Evolutionary conservation across 176 grass and related monocot genomes (phyloP).

Genomic region (Echinochloa phyllopogon): DNA sequence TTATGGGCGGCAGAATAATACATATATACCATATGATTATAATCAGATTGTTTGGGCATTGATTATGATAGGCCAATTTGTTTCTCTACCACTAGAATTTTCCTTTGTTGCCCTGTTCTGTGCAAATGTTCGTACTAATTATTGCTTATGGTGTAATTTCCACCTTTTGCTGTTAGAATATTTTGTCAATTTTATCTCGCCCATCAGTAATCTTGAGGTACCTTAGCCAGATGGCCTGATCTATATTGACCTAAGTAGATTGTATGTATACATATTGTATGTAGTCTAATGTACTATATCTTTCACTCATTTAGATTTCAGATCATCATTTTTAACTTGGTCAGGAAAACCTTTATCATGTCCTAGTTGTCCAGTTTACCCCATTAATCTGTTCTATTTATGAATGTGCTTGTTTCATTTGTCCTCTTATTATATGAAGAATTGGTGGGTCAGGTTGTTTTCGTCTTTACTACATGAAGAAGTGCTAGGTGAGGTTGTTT

Average conservation of each 20-base stretch:
- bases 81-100: conserved; percentile 1
- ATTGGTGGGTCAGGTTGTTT: neutral
- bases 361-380: neutral
- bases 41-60: conserved; percentile 13
- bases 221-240: neutral
- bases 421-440: neutral
- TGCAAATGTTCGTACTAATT: neutral
- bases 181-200: neutral
- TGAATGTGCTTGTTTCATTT: neutral
- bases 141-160: conserved; percentile 19
- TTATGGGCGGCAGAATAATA: conserved; percentile 10
- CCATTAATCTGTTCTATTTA: neutral
- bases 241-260: neutral
- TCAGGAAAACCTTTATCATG: neutral
- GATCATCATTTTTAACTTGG: too few relatives aligned
- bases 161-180: neutral
- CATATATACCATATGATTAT: conserved; percentile 12
- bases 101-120: neutral
- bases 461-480: conserved; percentile 14
- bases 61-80: neutral
- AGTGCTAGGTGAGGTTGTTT: neutral
- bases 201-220: conserved; percentile 6
- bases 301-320: neutral
- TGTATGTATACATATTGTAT: neutral
- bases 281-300: neutral